Percentiles rank a stretch among this genome's conserved stretches.
phyloP scores from a whole-genome alignment of 805 yeast genomes.

The Wickerhamiella hasegawae region DNA sequence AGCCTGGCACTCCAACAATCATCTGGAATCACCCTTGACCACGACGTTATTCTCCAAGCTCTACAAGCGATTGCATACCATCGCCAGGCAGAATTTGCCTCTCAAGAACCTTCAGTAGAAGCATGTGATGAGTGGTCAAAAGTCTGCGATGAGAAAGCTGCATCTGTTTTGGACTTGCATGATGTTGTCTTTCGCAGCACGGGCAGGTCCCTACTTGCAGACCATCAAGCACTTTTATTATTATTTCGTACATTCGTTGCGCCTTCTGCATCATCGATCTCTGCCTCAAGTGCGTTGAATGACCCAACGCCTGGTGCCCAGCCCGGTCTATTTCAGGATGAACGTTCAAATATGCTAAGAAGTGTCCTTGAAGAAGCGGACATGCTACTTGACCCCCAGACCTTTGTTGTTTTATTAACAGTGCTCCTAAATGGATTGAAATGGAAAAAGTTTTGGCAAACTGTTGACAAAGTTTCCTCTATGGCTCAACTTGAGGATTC shows the following conservation, averaged over 20 bases:
- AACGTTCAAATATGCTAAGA: slow-evolving; percentile 4
- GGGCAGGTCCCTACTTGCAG: slow-evolving; percentile 11
- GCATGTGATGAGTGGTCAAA: slow-evolving; percentile 10
- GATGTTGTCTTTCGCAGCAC: slow-evolving; percentile 13
- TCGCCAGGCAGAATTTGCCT: slow-evolving; percentile 12
- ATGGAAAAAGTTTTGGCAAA: slow-evolving; percentile 20
- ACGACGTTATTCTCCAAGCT: slow-evolving; percentile 17
- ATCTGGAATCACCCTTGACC: slow-evolving; percentile 17
- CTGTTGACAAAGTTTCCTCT: slow-evolving; percentile 12
- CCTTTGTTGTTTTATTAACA: slow-evolving; percentile 15
- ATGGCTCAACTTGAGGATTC: slow-evolving; percentile 10
- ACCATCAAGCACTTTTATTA: slow-evolving; percentile 13
- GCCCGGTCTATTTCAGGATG: slow-evolving; percentile 7
- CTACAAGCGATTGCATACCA: slow-evolving; percentile 19
- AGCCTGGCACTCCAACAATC: slow-evolving; percentile 19
- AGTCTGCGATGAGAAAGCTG: slow-evolving; percentile 15
- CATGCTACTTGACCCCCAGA: slow-evolving; percentile 7
- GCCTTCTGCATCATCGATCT: slow-evolving; percentile 8
- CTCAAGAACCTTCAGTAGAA: slow-evolving; percentile 4
- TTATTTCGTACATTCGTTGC: slow-evolving; percentile 16
- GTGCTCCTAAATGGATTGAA: slow-evolving; percentile 16
- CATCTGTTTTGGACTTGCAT: slow-evolving; percentile 12
- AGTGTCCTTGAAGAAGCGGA: slow-evolving; percentile 6
- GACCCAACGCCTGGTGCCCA: slow-evolving; percentile 10
- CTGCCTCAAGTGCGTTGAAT: slow-evolving; percentile 12